phyloP scores from a whole-genome alignment of 2,329 filamentous ascomycete genomes.

The Arachnopeziza araneosa region DNA sequence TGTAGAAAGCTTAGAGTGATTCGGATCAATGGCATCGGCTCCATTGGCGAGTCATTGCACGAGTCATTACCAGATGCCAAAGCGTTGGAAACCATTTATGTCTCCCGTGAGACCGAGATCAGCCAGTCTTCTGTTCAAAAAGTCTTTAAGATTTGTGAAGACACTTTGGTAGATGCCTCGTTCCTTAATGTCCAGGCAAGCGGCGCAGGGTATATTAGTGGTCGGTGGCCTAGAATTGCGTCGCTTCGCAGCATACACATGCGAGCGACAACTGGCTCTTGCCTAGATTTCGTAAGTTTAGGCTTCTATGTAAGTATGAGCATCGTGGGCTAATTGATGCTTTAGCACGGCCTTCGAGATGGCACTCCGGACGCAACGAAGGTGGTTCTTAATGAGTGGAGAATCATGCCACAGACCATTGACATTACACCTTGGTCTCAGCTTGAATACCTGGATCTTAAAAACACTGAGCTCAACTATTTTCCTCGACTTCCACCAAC shows the following conservation, averaged over 20 bases:
- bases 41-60: constrained; percentile 24
- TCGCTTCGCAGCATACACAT: constrained; percentile 16
- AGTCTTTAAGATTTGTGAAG: constrained; percentile 13
- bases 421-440: constrained; percentile 15
- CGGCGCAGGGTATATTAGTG: not conserved
- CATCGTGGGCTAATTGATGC: not conserved
- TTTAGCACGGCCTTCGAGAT: constrained; percentile 15
- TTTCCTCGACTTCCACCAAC: constrained; percentile 24
- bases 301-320: not conserved
- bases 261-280: not conserved
- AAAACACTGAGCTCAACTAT: constrained; percentile 7
- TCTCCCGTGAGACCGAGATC: constrained; percentile 16
- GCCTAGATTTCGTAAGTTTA: constrained; percentile 19
- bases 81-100: constrained; percentile 16
- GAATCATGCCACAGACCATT: not conserved
- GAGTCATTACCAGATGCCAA: constrained; percentile 17
- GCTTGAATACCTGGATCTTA: constrained; percentile 23
- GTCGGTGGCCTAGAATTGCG: constrained; percentile 14
- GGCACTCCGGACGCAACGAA: constrained; percentile 18
- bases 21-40: constrained; percentile 17
- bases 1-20: constrained; percentile 25
- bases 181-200: constrained; percentile 12
- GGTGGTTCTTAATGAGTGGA: constrained; percentile 16
- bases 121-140: constrained; percentile 8
- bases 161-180: constrained; percentile 16